Percentiles rank a stretch among this genome's conserved stretches.
These are phyloP conservation scores for Herpomyces periplanetae DNA, from an alignment of 2,329 filamentous ascomycete genomes.

Conservation along the genomic window DNA sequence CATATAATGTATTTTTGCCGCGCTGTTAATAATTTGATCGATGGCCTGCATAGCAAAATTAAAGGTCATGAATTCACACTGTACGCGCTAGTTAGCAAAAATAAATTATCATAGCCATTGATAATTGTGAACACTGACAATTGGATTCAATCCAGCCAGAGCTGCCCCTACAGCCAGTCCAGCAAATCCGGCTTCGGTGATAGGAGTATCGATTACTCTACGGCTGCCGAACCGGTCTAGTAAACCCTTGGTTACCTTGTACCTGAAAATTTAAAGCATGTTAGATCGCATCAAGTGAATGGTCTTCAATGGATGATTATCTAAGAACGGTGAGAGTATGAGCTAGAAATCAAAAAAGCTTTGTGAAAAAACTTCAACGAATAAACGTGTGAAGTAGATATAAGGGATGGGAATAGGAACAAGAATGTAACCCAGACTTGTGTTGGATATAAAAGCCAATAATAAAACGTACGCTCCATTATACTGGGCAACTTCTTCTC, in stretches of 20 bases:
- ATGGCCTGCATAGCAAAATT: slow-evolving; percentile 99
- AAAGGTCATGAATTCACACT: slow-evolving; percentile 99
- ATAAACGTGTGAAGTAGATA: slow-evolving; percentile 2
- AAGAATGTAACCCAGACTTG: background rate
- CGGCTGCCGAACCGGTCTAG: slow-evolving; percentile 88
- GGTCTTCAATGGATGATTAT: background rate
- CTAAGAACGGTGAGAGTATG: too few species aligned
- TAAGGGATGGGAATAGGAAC: slow-evolving; percentile 1
- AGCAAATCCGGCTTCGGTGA: slow-evolving; percentile 81
- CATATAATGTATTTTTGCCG: slow-evolving; percentile 98
- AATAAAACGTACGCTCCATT: slow-evolving; percentile 34
- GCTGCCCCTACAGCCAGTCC: slow-evolving; percentile 82
- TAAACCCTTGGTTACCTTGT: slow-evolving; percentile 96
- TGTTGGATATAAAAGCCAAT: slow-evolving; percentile 2
- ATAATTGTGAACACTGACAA: slow-evolving; percentile 33
- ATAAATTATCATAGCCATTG: too few species aligned
- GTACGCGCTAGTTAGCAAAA: too few species aligned
- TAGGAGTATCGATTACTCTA: slow-evolving; percentile 88
- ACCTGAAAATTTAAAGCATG: slow-evolving; percentile 11
- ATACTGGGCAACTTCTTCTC: slow-evolving; percentile 97
- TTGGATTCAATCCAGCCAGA: slow-evolving; percentile 62
- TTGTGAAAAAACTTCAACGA: slow-evolving; percentile 1
- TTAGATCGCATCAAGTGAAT: slow-evolving; percentile 6
- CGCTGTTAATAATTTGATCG: slow-evolving; percentile 97
- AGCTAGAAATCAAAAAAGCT: background rate